These are phyloP conservation scores for Myrica gale DNA, from an alignment of 306 rosid species.

Conservation along the genomic window DNA sequence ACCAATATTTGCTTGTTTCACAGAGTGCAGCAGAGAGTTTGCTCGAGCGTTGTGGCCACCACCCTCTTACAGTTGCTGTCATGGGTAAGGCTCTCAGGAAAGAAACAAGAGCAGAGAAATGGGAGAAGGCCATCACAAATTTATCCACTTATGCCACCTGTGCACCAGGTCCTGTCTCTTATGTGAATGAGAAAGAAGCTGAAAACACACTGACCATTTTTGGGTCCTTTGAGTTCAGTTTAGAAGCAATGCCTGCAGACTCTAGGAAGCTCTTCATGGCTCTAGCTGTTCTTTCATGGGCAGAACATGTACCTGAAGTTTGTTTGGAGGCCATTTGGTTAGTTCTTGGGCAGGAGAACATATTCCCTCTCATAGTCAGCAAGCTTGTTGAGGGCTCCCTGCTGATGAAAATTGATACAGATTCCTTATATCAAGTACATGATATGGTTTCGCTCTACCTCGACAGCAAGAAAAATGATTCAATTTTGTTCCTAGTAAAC, in stretches of 20 bases:
- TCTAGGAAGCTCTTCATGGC: slow-evolving; percentile 32
- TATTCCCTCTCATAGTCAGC: slow-evolving; percentile 31
- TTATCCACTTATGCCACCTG: slow-evolving; percentile 33
- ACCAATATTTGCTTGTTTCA: slow-evolving; percentile 7
- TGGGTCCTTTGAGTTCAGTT: slow-evolving; percentile 40
- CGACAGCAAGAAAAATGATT: slow-evolving; percentile 26
- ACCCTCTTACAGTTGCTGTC: slow-evolving; percentile 37
- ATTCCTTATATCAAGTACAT: slow-evolving; percentile 32
- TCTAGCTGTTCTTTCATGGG: slow-evolving; percentile 37
- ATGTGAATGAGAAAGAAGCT: slow-evolving; percentile 41
- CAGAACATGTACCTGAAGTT: slow-evolving; percentile 34
- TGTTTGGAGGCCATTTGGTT: slow-evolving; percentile 40
- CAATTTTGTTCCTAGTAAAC: slow-evolving; percentile 11
- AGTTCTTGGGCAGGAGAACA: slow-evolving; percentile 26
- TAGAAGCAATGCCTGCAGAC: slow-evolving; percentile 37
- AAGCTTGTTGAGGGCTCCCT: slow-evolving; percentile 38
- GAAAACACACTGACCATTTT: slow-evolving; percentile 37
- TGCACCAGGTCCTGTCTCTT: slow-evolving; percentile 39
- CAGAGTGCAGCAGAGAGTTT: slow-evolving; percentile 31
- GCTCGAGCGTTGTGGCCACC: slow-evolving; percentile 37
- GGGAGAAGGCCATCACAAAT: slow-evolving; percentile 38
- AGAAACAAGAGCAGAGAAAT: slow-evolving; percentile 34
- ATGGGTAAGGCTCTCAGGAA: slow-evolving; percentile 41
- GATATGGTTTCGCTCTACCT: slow-evolving; percentile 38
- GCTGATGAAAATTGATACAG: slow-evolving; percentile 34